A percentile compares a stretch with the other conserved stretches of the same genome.
These are phyloP conservation scores for Capsicum baccatum DNA, from an alignment of 257 asterid species.

Conservation along the genomic window DNA sequence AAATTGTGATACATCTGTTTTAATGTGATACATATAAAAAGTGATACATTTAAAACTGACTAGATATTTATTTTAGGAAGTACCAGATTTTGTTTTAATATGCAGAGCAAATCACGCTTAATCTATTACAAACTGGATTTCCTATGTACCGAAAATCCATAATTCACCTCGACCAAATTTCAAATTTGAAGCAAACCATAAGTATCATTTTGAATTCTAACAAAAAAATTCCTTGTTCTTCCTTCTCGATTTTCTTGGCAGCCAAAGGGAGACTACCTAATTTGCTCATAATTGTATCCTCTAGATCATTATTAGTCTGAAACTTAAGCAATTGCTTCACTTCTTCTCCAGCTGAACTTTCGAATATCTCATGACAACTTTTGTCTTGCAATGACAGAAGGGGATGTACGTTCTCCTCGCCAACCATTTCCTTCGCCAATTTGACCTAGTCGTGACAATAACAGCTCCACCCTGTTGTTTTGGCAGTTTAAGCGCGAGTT, in stretches of 20 bases:
- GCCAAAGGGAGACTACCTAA: not conserved
- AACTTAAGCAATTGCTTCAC: not conserved
- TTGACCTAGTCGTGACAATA: not conserved
- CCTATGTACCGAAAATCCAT: too few species aligned
- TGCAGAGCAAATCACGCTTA: too few species aligned
- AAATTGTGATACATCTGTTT: too few species aligned
- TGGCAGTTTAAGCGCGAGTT: not conserved
- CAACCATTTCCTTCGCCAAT: not conserved
- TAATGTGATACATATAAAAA: too few species aligned
- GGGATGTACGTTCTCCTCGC: not conserved
- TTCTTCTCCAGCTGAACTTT: not conserved
- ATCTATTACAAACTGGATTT: too few species aligned
- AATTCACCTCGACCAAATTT: too few species aligned
- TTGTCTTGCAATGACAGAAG: not conserved
- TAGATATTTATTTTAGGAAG: too few species aligned
- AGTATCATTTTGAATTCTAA: too few species aligned
- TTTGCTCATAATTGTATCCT: not conserved
- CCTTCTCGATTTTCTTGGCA: not conserved
- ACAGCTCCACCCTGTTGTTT: not conserved
- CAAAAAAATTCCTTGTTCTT: too few species aligned
- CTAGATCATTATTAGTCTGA: not conserved
- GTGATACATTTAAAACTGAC: too few species aligned
- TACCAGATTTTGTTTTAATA: too few species aligned
- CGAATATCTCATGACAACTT: not conserved
- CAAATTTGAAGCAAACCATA: too few species aligned